These are phyloP conservation scores for Daldinia eschscholtzii DNA, from an alignment of 2,329 filamentous ascomycete genomes.

Conservation along the genomic window DNA sequence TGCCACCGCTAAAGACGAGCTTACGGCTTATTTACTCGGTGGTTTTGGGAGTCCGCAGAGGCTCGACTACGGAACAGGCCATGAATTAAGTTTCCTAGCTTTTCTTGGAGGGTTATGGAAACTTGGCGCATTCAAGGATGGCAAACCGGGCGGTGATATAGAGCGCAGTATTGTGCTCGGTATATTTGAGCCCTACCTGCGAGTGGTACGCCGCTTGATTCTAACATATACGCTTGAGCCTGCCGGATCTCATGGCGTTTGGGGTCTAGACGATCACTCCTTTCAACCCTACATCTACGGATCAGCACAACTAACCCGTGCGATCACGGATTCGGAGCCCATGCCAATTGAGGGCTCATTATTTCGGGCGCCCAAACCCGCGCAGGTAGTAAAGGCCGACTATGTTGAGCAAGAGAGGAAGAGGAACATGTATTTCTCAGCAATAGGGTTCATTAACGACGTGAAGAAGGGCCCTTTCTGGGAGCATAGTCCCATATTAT, in stretches of 20 bases:
- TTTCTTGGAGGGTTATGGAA: conserved; percentile 95
- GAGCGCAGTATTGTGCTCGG: conserved; percentile 86
- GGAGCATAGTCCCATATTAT: conserved; percentile 95
- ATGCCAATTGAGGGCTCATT: conserved; percentile 86
- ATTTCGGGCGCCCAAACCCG: conserved; percentile 76
- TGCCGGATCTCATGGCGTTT: conserved; percentile 95
- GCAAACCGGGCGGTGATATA: conserved; percentile 63
- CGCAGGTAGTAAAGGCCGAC: conserved; percentile 73
- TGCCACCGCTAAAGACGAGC: conserved; percentile 71
- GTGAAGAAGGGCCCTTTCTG: conserved; percentile 97
- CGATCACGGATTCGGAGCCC: conserved; percentile 72
- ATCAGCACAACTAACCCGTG: conserved; percentile 86
- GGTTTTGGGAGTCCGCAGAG: conserved; percentile 89
- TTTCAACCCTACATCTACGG: conserved; percentile 96
- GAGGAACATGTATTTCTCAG: conserved; percentile 91
- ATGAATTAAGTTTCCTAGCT: conserved; percentile 94
- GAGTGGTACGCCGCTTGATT: conserved; percentile 83
- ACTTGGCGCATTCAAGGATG: conserved; percentile 79
- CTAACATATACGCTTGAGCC: conserved; percentile 93
- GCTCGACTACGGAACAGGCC: conserved; percentile 95
- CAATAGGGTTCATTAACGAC: conserved; percentile 96
- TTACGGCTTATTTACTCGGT: conserved; percentile 83
- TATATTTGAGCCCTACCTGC: conserved; percentile 82
- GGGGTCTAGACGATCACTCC: conserved; percentile 97
- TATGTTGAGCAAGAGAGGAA: conserved; percentile 74